Conservation (phyloP, 2,329 filamentous ascomycete genomes). For the Calonectria naviculata region DNA sequence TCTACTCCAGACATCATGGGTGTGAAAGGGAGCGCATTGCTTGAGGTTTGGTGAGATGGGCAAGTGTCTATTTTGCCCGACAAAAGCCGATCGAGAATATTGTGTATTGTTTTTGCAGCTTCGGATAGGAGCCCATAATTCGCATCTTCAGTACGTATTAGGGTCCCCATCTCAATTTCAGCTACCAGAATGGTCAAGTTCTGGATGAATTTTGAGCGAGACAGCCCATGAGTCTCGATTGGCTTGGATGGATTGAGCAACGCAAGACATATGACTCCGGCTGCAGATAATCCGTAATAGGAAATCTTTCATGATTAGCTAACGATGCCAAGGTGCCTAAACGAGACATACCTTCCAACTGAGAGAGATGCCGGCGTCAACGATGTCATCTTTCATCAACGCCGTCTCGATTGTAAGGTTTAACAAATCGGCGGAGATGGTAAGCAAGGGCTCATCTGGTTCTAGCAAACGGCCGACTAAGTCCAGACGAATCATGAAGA, state of each 20-base stretch:
- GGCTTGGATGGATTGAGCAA: conserved; percentile 8
- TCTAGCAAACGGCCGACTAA: not conserved
- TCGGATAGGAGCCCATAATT: conserved; percentile 32
- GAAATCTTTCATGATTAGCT: conserved; percentile 21
- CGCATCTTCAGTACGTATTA: conserved; percentile 29
- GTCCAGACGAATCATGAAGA: conserved; percentile 17
- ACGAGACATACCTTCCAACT: conserved; percentile 29
- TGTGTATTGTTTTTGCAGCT: conserved; percentile 30
- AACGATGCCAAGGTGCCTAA: too few relatives aligned
- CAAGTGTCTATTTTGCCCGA: not conserved
- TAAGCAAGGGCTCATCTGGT: conserved; percentile 11
- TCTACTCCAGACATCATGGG: not conserved
- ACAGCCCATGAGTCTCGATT: not conserved
- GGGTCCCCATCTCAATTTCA: conserved; percentile 30
- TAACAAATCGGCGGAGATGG: conserved; percentile 19
- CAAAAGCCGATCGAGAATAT: conserved; percentile 50
- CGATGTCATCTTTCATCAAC: conserved; percentile 17
- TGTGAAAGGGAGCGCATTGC: not conserved
- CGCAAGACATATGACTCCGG: conserved; percentile 28
- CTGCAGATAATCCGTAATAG: conserved; percentile 32
- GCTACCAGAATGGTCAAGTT: conserved; percentile 28
- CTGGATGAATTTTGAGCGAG: conserved; percentile 22
- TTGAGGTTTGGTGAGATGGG: too few relatives aligned
- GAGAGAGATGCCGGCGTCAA: conserved; percentile 19
- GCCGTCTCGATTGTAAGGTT: conserved; percentile 19